Evolutionary conservation across 1,284 basidiomycete species (phyloP), one percentile per base, ranked within the genome.

Genomic region (Rhodotorula glutinis): DNA sequence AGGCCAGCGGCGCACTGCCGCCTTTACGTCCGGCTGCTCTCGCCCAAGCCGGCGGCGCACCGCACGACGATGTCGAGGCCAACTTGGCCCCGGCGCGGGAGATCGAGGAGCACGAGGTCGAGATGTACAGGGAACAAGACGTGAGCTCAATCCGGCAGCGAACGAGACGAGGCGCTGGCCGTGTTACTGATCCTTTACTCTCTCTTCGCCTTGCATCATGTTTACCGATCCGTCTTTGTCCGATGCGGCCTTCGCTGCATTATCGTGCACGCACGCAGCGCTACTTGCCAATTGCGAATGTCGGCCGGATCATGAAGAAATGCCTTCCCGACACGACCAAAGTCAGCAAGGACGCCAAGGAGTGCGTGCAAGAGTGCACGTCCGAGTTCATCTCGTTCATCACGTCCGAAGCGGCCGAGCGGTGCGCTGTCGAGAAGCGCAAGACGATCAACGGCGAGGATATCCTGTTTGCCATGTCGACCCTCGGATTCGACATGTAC

Each of bases 401-500:
- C 59, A 80, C 80, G 44, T 73, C 70, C 9, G 79, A 80, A 67
- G 79, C 79, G 2, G 75, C 73, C 53, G 79, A 80, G 57, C 76
- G 77, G 25, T 79, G 78, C 55, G 69, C 73, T 7, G 74, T 74
- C n/a, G 79, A 80, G 63, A 80, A 80, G 67, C 82, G 88, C 64
- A 89, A 89, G 80, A 89, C 88, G 53, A 92, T 96, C 59, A 92
- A 91, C 25, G 92, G 92, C 25, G 91, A 79, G 61, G 81, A 81
- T 62, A 90, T 95, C 56, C 79, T 95, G 60, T 89, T 91, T 74
- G 91, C 92, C 11, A 89, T 95, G 87, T 81, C 84, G 44, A 86
- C 88, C 16, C 83, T 98, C 29, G 94, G 95, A 11, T 97, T 98
- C 74, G 93, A 97, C 75, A 92, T 97, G 76, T 98, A 98, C 78